Evolutionary conservation across 495 filamentous ascomycete species (phyloP).

Genomic region (Aspergillus taichungensis): DNA sequence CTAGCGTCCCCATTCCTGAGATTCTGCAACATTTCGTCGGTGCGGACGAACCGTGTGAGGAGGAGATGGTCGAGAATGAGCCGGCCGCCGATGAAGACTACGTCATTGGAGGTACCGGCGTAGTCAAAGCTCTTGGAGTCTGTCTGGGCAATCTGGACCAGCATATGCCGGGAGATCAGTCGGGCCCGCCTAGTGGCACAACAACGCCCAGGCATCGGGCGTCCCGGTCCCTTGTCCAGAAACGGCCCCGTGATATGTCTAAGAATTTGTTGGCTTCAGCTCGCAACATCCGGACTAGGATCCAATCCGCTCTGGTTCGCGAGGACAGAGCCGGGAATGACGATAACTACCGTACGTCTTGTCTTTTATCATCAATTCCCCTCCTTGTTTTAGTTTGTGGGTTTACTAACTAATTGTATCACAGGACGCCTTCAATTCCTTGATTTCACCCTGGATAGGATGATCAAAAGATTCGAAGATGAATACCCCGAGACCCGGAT

Average conservation of each 20-base stretch:
- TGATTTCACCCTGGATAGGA: slow-evolving; percentile 76
- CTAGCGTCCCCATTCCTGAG: slow-evolving; percentile 47
- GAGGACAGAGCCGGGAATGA: slow-evolving; percentile 60
- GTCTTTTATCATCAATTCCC: not conserved
- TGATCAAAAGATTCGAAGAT: slow-evolving; percentile 91
- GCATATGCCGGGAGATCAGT: slow-evolving; percentile 28
- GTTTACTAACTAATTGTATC: slow-evolving; percentile 12
- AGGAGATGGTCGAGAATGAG: slow-evolving; percentile 44
- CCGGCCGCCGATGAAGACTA: slow-evolving; percentile 85
- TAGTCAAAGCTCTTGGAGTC: slow-evolving; percentile 87
- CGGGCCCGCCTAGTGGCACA: slow-evolving; percentile 41
- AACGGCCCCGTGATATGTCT: slow-evolving; percentile 84
- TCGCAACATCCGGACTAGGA: slow-evolving; percentile 71
- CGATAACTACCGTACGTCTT: slow-evolving; percentile 64
- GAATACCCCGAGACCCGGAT: slow-evolving; percentile 88
- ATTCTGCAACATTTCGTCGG: slow-evolving; percentile 61
- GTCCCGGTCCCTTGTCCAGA: slow-evolving; percentile 32
- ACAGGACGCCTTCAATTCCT: slow-evolving; percentile 79
- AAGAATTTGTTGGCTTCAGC: slow-evolving; percentile 79
- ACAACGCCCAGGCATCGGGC: slow-evolving; percentile 44
- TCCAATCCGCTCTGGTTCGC: slow-evolving; percentile 77
- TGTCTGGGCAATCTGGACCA: slow-evolving; percentile 65
- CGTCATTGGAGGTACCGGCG: slow-evolving; percentile 89
- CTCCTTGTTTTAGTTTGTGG: not conserved
- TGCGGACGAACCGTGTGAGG: slow-evolving; percentile 43